Evolutionary conservation across 257 asterid genomes (phyloP).

Genomic region (Nicotiana sylvestris): DNA sequence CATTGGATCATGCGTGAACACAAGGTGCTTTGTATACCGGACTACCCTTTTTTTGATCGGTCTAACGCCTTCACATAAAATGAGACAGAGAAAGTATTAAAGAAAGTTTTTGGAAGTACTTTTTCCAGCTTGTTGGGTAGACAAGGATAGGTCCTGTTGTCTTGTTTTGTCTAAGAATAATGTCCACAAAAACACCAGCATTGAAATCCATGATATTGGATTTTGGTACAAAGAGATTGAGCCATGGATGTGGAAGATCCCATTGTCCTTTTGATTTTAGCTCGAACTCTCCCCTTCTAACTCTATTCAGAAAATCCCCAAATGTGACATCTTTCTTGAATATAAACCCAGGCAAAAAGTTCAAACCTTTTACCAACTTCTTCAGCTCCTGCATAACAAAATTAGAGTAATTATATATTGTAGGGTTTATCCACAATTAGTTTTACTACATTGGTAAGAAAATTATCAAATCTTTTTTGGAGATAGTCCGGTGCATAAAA

Average conservation of each 20-base stretch:
- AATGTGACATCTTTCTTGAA: slow-evolving; percentile 42
- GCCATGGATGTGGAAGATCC: slow-evolving; percentile 77
- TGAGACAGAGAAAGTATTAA: too few relatives aligned
- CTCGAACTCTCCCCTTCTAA: slow-evolving; percentile 38
- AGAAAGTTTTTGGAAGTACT: slow-evolving; percentile 20
- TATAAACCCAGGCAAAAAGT: slow-evolving; percentile 24
- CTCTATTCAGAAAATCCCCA: slow-evolving; percentile 55
- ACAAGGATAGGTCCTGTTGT: slow-evolving; percentile 59
- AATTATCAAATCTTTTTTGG: too few relatives aligned
- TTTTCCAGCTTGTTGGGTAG: slow-evolving; percentile 54
- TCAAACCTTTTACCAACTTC: slow-evolving; percentile 27
- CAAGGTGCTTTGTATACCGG: too few relatives aligned
- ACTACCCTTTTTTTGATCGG: too few relatives aligned
- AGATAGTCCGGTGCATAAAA: too few relatives aligned
- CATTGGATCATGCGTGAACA: too few relatives aligned
- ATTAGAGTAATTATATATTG: too few relatives aligned
- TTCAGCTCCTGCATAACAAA: slow-evolving; percentile 32
- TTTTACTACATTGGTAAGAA: too few relatives aligned
- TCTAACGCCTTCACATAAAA: too few relatives aligned
- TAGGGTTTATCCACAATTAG: too few relatives aligned
- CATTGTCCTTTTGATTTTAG: slow-evolving; percentile 27
- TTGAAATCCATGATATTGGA: slow-evolving; percentile 51
- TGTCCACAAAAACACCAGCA: slow-evolving; percentile 51
- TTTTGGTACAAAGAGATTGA: slow-evolving; percentile 67
- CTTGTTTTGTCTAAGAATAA: slow-evolving; percentile 40